A percentile compares a stretch with the other conserved stretches of the same genome.
These are phyloP conservation scores for Chaetoceros muelleri DNA, from an alignment of 108 stramenopile species.

Conservation along the genomic window DNA sequence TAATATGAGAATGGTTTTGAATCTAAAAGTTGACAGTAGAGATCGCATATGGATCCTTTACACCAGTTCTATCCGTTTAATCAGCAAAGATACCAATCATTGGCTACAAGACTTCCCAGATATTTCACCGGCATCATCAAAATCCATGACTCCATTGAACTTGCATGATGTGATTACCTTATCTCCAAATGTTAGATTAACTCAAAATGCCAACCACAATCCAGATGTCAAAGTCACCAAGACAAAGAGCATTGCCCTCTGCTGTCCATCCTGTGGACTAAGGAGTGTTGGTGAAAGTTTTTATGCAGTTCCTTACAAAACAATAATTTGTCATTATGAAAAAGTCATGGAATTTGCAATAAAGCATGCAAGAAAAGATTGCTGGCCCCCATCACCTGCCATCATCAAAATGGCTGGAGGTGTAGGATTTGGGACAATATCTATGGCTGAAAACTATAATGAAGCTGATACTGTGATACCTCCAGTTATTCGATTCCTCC, in stretches of 20 bases:
- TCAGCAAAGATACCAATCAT: constrained; percentile 7
- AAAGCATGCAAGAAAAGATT: constrained; percentile 17
- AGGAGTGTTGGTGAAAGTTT: constrained; percentile 21
- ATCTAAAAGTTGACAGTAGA: constrained; percentile 80
- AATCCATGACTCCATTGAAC: constrained; percentile 19
- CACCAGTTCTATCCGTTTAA: constrained; percentile 30
- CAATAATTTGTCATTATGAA: constrained; percentile 66
- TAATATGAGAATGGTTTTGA: constrained; percentile 60
- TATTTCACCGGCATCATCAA: neutral
- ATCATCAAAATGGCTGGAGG: constrained; percentile 59
- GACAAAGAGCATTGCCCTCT: constrained; percentile 15
- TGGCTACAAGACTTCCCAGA: constrained; percentile 4
- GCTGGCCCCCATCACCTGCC: constrained; percentile 59
- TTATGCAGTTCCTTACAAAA: constrained; percentile 65
- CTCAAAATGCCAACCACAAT: constrained; percentile 43
- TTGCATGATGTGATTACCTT: constrained; percentile 49
- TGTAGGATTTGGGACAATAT: constrained; percentile 61
- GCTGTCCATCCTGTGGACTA: constrained; percentile 51
- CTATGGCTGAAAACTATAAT: constrained; percentile 9
- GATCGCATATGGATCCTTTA: constrained; percentile 45
- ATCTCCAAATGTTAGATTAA: constrained; percentile 37
- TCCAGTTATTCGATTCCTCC: constrained; percentile 53
- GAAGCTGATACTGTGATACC: constrained; percentile 43
- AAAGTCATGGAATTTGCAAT: constrained; percentile 43
- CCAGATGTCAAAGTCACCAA: constrained; percentile 19